Conservation (phyloP, 2,329 filamentous ascomycete species). For the Tolypocladium inflatum region DNA sequence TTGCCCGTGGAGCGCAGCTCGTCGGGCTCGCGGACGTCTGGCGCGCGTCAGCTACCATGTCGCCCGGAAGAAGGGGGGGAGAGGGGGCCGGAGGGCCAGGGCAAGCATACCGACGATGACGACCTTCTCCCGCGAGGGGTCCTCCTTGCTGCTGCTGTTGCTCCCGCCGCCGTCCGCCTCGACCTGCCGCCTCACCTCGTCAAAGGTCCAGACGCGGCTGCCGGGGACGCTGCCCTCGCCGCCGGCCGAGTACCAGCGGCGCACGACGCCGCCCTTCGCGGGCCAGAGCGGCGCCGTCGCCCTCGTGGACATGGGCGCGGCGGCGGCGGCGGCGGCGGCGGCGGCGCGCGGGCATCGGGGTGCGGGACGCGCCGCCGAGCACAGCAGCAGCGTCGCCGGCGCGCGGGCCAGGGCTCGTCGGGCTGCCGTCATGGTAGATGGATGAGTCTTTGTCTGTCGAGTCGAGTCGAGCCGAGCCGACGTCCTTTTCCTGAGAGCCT, state of each 20-base stretch:
- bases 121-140: constrained; percentile 13
- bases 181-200: constrained; percentile 34
- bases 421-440: neutral
- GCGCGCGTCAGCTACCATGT: too few species aligned
- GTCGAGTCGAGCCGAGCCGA: neutral
- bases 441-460: neutral
- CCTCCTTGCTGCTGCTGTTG: constrained; percentile 1
- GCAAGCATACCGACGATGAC: constrained; percentile 36
- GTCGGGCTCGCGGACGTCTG: constrained; percentile 63
- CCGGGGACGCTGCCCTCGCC: neutral
- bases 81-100: too few species aligned
- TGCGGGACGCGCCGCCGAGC: neutral
- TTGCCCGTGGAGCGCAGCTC: constrained; percentile 56
- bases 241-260: constrained; percentile 16
- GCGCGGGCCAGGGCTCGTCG: neutral
- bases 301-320: neutral
- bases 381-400: neutral
- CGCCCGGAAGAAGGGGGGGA: too few species aligned
- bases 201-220: constrained; percentile 36
- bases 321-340: neutral
- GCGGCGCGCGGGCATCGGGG: neutral
- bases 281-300: neutral
- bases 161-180: constrained; percentile 3
- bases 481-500: neutral
- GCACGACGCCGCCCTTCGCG: neutral